phyloP scores from a whole-genome alignment of 1,284 basidiomycete genomes.

The Mycena citricolor region DNA sequence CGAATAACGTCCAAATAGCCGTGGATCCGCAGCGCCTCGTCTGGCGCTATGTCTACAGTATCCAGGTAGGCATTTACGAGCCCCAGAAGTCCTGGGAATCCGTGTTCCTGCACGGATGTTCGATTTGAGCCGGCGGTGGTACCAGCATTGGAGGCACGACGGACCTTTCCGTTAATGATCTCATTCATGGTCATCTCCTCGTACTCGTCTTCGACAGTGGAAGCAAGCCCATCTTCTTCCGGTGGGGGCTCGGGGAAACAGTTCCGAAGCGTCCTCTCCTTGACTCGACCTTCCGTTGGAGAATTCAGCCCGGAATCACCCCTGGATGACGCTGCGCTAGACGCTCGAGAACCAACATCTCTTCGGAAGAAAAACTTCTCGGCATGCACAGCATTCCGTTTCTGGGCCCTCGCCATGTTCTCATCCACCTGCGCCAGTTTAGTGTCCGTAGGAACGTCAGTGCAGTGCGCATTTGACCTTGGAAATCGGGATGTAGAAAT shows the following conservation, averaged over 20 bases:
- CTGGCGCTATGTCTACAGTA: slow-evolving; percentile 77
- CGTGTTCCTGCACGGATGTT: slow-evolving; percentile 42
- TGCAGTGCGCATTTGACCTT: slow-evolving; percentile 57
- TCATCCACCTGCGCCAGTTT: slow-evolving; percentile 77
- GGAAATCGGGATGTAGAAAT: slow-evolving; percentile 96
- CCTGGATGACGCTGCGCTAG: slow-evolving; percentile 43
- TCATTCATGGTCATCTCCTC: slow-evolving; percentile 92
- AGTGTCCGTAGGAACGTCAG: slow-evolving; percentile 10
- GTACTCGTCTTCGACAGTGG: slow-evolving; percentile 79
- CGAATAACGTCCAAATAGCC: slow-evolving; percentile 81
- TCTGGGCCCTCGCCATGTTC: slow-evolving; percentile 93
- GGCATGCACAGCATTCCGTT: slow-evolving; percentile 72
- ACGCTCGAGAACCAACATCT: slow-evolving; percentile 69
- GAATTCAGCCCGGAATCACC: slow-evolving; percentile 47
- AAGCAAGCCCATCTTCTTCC: slow-evolving; percentile 44
- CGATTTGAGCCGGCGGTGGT: background rate
- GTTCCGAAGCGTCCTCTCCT: slow-evolving; percentile 67
- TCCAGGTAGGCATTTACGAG: slow-evolving; percentile 88
- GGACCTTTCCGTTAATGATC: slow-evolving; percentile 90
- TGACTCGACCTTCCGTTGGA: slow-evolving; percentile 43
- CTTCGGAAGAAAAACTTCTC: slow-evolving; percentile 92
- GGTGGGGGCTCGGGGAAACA: slow-evolving; percentile 62
- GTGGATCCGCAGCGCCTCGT: slow-evolving; percentile 66
- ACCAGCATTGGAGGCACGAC: background rate
- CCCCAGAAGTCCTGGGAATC: slow-evolving; percentile 85